Percentiles rank a stretch among this genome's conserved stretches.
phyloP scores from a whole-genome alignment of 2,329 filamentous ascomycete genomes.

The Colletotrichum sp. region DNA sequence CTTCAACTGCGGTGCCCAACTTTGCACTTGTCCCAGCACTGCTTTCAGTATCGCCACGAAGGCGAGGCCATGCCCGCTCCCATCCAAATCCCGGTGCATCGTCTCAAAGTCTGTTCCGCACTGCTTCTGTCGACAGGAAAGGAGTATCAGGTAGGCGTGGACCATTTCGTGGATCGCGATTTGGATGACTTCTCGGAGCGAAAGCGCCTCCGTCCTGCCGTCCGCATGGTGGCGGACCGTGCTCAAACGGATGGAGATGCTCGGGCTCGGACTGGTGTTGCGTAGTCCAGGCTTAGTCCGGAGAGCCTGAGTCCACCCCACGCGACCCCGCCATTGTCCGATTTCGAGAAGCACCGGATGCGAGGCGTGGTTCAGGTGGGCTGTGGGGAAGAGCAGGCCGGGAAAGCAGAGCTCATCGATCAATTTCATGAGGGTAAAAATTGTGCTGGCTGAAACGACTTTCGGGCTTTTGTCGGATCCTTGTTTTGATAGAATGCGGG shows the following conservation, averaged over 20 bases:
- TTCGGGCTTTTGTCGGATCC: neutral
- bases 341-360: slow-evolving; percentile 12
- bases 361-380: slow-evolving; percentile 10
- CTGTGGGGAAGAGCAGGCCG: slow-evolving; percentile 5
- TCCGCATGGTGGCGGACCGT: slow-evolving; percentile 4
- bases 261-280: neutral
- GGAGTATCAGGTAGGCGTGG: slow-evolving; percentile 15
- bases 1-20: neutral
- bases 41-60: slow-evolving; percentile 15
- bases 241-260: slow-evolving; percentile 20
- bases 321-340: slow-evolving; percentile 7
- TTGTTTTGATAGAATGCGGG: slow-evolving; percentile 1
- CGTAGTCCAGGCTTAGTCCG: neutral
- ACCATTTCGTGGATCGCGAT: slow-evolving; percentile 30
- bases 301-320: slow-evolving; percentile 16
- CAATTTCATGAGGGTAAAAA: slow-evolving; percentile 13
- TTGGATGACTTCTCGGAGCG: slow-evolving; percentile 32
- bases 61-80: slow-evolving; percentile 10
- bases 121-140: slow-evolving; percentile 7
- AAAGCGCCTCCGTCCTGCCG: slow-evolving; percentile 20
- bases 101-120: slow-evolving; percentile 7
- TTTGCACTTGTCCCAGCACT: slow-evolving; percentile 8
- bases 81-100: slow-evolving; percentile 9
- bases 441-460: neutral
- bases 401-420: slow-evolving; percentile 13